Conservation (phyloP, 78 protist genomes). For the Speleostelium caveatum region DNA sequence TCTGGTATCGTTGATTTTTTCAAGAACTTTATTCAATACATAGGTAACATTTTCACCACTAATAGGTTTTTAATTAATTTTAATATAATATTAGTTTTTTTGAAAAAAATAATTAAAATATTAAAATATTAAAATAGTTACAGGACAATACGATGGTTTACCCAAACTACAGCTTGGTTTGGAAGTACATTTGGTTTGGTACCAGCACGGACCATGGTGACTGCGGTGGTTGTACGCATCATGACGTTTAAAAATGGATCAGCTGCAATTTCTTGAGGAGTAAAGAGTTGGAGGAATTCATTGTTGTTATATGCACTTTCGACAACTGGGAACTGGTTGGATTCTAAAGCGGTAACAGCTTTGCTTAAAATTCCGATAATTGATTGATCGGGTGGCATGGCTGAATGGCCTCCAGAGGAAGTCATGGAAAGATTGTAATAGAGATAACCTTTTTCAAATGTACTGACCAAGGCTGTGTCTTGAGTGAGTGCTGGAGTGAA, state of each 20-base stretch:
- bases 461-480: slow-evolving; percentile 14
- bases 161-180: slow-evolving; percentile 24
- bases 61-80: no score
- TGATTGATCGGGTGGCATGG: slow-evolving; percentile 40
- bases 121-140: no score
- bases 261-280: background rate
- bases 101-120: no score
- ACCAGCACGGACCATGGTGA: slow-evolving; percentile 43
- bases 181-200: slow-evolving; percentile 37
- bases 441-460: slow-evolving; percentile 43
- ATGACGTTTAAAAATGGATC: slow-evolving; percentile 9
- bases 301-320: background rate
- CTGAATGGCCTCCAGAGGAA: slow-evolving; percentile 31
- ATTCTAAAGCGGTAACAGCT: slow-evolving; percentile 16
- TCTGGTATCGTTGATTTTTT: no score
- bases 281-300: slow-evolving; percentile 1
- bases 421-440: slow-evolving; percentile 5
- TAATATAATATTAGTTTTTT: no score
- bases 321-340: slow-evolving; percentile 7
- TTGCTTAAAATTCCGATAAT: slow-evolving; percentile 35
- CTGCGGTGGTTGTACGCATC: slow-evolving; percentile 22
- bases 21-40: background rate
- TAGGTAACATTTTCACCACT: slow-evolving; percentile 8
- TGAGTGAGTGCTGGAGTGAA: slow-evolving; percentile 4
- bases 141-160: slow-evolving; percentile 57